Evolutionary conservation across 139 green algal species (phyloP).

Genomic region (Chlorella sp.): DNA sequence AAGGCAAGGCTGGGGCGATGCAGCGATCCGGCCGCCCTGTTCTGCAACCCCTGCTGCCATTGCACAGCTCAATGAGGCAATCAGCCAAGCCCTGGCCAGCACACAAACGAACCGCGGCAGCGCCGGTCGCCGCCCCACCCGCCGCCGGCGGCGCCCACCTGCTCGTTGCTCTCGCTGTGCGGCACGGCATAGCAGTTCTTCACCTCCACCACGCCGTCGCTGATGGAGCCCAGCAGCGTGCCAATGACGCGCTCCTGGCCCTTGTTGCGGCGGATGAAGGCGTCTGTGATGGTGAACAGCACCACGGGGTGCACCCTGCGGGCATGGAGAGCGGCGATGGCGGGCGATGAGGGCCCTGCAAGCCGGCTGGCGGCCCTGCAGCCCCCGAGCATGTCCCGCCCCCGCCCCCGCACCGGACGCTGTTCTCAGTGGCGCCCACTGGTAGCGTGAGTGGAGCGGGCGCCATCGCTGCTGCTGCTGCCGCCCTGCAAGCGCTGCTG

Average conservation of each 20-base stretch:
- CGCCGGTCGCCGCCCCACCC: not conserved
- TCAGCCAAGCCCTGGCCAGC: no score
- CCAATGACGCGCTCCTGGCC: constrained; percentile 93
- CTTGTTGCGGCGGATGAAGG: constrained; percentile 88
- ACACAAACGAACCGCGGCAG: not conserved
- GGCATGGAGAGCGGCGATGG: not conserved
- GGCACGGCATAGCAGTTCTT: constrained; percentile 96
- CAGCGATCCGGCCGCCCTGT: no score
- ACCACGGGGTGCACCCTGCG: constrained; percentile 88
- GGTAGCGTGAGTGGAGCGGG: constrained; percentile 43
- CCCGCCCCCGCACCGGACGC: constrained; percentile 51
- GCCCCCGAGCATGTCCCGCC: not conserved
- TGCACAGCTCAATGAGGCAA: no score
- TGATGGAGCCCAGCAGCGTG: constrained; percentile 87
- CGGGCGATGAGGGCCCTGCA: not conserved
- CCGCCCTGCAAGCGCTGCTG: not conserved
- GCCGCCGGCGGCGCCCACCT: constrained; percentile 56
- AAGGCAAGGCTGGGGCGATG: no score
- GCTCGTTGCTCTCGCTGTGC: constrained; percentile 91
- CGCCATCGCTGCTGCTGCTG: constrained; percentile 2
- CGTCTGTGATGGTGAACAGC: constrained; percentile 93
- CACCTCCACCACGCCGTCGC: constrained; percentile 84
- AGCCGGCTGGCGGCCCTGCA: not conserved
- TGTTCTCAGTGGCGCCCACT: constrained; percentile 49
- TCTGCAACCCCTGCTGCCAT: no score